These are phyloP conservation scores for Coemansia sp. DNA, from an alignment of 371 early-diverging fungal species.

Conservation along the genomic window DNA sequence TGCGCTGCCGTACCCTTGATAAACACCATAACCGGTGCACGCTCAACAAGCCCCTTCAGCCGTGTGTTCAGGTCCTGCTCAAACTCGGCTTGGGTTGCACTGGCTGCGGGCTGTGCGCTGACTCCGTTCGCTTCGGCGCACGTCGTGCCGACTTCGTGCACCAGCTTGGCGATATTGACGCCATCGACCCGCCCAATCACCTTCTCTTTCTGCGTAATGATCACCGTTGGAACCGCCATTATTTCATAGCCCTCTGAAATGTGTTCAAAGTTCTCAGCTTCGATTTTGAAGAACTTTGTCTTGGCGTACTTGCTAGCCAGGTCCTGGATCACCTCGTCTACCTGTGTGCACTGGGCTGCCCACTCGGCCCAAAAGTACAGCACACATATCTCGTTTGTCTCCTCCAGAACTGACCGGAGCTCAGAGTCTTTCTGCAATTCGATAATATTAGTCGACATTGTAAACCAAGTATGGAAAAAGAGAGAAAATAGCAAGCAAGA, in stretches of 20 bases:
- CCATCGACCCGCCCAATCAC: conserved; percentile 79
- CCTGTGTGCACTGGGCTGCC: conserved; percentile 86
- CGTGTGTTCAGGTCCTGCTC: conserved; percentile 69
- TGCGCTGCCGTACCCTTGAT: conserved; percentile 90
- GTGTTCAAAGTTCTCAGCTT: conserved; percentile 89
- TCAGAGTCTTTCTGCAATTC: conserved; percentile 29
- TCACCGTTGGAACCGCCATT: conserved; percentile 87
- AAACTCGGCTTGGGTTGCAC: conserved; percentile 69
- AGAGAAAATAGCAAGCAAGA: neutral
- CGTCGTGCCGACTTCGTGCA: conserved; percentile 64
- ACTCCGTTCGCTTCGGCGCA: conserved; percentile 59
- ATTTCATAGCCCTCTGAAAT: conserved; percentile 85
- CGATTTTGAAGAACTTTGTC: conserved; percentile 80
- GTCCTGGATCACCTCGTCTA: conserved; percentile 86
- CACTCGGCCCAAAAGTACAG: conserved; percentile 90
- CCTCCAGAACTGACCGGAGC: conserved; percentile 33
- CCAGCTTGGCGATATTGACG: conserved; percentile 80
- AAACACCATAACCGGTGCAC: conserved; percentile 80
- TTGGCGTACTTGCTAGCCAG: conserved; percentile 73
- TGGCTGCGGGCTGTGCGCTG: conserved; percentile 32
- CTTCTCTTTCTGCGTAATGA: conserved; percentile 73
- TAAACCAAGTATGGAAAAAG: neutral
- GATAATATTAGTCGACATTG: conserved; percentile 21
- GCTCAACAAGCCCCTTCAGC: conserved; percentile 66
- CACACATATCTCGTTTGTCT: conserved; percentile 26